Evolutionary conservation across 192 early-diverging fungal species (phyloP).

Genomic region (Gamsiella multidivaricata): DNA sequence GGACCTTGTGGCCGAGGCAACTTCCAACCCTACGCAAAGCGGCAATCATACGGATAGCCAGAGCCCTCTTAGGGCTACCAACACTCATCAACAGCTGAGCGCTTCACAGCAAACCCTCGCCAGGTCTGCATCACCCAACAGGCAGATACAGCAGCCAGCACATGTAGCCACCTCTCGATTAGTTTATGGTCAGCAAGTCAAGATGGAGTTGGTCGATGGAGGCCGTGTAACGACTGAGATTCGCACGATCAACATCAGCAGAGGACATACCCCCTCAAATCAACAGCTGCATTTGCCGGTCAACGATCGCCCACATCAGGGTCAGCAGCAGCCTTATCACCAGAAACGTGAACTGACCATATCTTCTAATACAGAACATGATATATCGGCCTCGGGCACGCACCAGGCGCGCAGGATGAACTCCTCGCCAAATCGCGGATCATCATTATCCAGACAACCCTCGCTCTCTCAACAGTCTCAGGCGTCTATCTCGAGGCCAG

Average conservation of each 20-base stretch:
- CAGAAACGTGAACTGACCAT: background rate
- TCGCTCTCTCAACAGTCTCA: too few relatives aligned
- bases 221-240: constrained; percentile 21
- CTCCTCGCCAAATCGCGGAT: background rate
- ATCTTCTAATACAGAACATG: background rate
- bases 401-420: constrained; percentile 1
- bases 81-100: too few relatives aligned
- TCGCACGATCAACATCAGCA: constrained; percentile 13
- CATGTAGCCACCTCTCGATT: background rate
- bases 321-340: constrained; percentile 3
- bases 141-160: background rate
- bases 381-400: background rate
- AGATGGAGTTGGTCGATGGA: constrained; percentile 46
- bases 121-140: too few relatives aligned
- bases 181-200: constrained; percentile 36
- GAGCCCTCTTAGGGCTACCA: too few relatives aligned
- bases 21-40: background rate
- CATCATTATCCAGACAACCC: too few relatives aligned
- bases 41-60: background rate
- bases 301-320: constrained; percentile 4
- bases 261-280: background rate
- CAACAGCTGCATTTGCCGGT: constrained; percentile 12
- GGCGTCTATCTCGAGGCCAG: background rate
- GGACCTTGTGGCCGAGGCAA: too few relatives aligned
- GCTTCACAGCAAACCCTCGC: background rate